Base-by-base conservation (phyloP, 2,329 filamentous ascomycete species). In the Colletotrichum godetiae region DNA sequence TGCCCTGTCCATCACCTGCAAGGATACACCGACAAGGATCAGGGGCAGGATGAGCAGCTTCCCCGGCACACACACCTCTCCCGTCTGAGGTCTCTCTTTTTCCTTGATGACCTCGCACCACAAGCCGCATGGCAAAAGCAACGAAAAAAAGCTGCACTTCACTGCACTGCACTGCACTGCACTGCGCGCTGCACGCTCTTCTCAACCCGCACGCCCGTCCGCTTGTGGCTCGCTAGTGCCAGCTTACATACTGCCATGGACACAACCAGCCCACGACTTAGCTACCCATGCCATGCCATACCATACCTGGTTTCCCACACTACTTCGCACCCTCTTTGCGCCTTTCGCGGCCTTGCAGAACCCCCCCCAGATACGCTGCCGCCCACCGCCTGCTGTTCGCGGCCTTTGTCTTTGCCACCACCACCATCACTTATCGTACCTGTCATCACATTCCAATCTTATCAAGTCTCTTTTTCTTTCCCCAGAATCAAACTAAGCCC, bases 1-100 rank as follows among this genome's bases (percentile, higher is more conserved):
- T 37, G 42, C 60, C 70, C 62, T 63, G 70, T 63, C 62, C 70
- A 59, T 75, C 70, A 74, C 61, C 70, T 74, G 69, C 73, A 72
- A 72, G 58, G 68, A 61, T 27, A 66, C 61, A 53, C 63, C 33
- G 63, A 58, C 58, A 55, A 65, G 59, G 53, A 29, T 42, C 69
- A 69, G 56, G 70, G 65, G 29, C 69, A 74, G 69, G 59, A 73
- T 19, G 63, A 72, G 42, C 15, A 46, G 63, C 64, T 73, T 68
- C 69, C 72, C 69, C 69, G 72, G 69, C 60, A 65, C 68, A 74
- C 63, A 58, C 67, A 70, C 60, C 31, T 65, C 66, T 70, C 46
- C 53, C 35, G 35, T 37, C 35, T 13, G 27, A 27, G 27, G 15
- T 15, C 13, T 37, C 35, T 37, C 35, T 37, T 37, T 6, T 37